phyloP scores from a whole-genome alignment of 2,329 filamentous ascomycete genomes.

The Microdochium trichocladiopsis region DNA sequence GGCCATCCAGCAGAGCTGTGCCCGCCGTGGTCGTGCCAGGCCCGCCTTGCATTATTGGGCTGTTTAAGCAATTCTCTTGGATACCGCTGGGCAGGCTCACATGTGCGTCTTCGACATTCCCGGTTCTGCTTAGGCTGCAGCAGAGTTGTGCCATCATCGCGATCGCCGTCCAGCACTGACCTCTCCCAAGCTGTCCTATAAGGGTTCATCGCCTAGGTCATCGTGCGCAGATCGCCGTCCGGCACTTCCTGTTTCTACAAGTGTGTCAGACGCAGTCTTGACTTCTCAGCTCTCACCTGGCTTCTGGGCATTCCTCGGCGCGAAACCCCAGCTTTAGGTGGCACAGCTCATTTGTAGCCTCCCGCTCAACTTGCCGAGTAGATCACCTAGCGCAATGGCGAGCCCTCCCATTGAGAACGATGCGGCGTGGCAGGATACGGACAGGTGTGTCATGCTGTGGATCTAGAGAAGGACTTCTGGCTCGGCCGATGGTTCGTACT shows the following conservation, averaged over 20 bases:
- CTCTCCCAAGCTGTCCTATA: too few species aligned
- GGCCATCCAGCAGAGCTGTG: too few species aligned
- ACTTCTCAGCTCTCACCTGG: background rate
- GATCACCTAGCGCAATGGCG: background rate
- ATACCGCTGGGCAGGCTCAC: too few species aligned
- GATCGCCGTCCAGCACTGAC: too few species aligned
- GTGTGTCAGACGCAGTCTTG: background rate
- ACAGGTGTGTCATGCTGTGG: background rate
- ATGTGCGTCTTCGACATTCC: too few species aligned
- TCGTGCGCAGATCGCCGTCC: background rate
- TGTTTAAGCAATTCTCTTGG: too few species aligned
- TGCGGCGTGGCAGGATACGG: background rate
- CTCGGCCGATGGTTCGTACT: constrained; percentile 7
- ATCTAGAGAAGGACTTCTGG: background rate
- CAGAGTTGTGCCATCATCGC: background rate
- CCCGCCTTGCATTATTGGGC: too few species aligned
- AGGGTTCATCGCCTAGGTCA: background rate
- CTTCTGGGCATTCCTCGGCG: background rate
- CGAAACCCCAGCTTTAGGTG: too few species aligned
- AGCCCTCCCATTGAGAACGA: background rate
- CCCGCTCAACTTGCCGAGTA: background rate
- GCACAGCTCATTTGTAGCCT: too few species aligned
- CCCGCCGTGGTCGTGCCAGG: too few species aligned
- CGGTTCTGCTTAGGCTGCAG: background rate
- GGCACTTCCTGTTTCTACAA: background rate